Evolutionary conservation across 140 eudicot genomes (phyloP), one percentile per base, ranked within the genome.

Genomic region (Flaveria floridana): DNA sequence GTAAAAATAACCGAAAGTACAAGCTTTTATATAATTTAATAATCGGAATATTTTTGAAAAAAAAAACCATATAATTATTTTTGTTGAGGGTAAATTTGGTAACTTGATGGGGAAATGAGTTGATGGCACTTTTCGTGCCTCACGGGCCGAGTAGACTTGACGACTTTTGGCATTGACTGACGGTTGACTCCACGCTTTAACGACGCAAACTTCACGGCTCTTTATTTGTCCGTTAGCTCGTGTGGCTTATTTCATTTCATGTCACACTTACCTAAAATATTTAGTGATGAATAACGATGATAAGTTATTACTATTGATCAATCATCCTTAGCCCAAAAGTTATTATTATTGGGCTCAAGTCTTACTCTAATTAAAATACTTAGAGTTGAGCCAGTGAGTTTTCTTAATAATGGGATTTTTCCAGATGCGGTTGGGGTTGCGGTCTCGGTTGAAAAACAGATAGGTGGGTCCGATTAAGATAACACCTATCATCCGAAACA

Each of bases 81-180:
- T 52, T 14, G 18, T 0, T 20, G 65, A 70, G 18, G 77, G 78
- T 3, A 11, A 78, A 1, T 10, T 11, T 51, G 41, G 73, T 64
- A 72, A 70, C 2, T 39, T 19, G 13, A 26, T 14, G 20, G 51
- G 25, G 55, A 58, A 72, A 47, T 23, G 41, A 28, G 37, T 28
- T 1, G 76, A 58, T 34, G 71, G 48, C 37, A n/a, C 39, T 42
- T 61, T 56, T 19, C 78, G 78, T 75, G 76, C 51, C n/a, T 42
- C 63, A 59, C 53, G 80, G 84, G 73, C 20, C 53, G 81, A 69
- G 84, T 80, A 50, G 81, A 80, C 84, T 75, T 75, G 73, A 69
- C 77, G 50, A 72, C 58, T 52, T 65, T 15, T 46, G 30, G 44
- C 48, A 20, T 39, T 20, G 74, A 76, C 80, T 76, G 59, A 76